Evolutionary conservation across 2,329 filamentous ascomycete genomes (phyloP), one percentile per base, ranked within the genome.

Genomic region (Pestalotiopsis sp.): DNA sequence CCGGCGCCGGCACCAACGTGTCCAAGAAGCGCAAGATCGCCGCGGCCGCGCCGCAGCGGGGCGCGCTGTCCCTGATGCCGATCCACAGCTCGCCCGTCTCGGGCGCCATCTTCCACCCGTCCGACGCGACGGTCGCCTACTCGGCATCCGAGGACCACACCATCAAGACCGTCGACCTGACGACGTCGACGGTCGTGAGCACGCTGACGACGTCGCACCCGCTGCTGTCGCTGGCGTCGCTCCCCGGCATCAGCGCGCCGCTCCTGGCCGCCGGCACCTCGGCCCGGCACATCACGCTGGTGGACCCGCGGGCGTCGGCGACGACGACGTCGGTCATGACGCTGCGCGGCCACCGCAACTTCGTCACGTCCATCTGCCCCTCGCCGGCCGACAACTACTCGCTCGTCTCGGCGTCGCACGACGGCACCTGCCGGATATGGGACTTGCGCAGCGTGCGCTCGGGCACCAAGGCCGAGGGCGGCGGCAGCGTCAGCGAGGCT

Each of bases 401-500:
- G n/a, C 86, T 99, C 9, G 93, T 95, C 0, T 96, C 92, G 40
- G 95, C 90, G n/a, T 93, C 92, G 60, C 93, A 97, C 80, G 96
- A 99, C 80, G 94, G 95, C 41, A 97, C 94, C 1, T 96, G 93
- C 76, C 89, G 94, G 65, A 90, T 99, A 63, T 99, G 96, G 96
- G 96, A 99, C 84, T 86, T 98, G 72, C 87, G 96, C 67, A 91
- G 89, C 75, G 89, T 88, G 66, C 85, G 90, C 78, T 86, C 83
- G 20, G 87, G 84, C 9, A 85, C 85, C 2, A 84, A 89, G 74
- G 82, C 90, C 78, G 87, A 91, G 78, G 84, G 90, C 75, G 83
- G 89, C 76, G 82, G 88, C 78, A 82, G 87, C 86, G 77, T 95
- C 81, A 80, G 93, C 88, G 85, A 95, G 87, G 80, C 91, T 84